phyloP scores from a whole-genome alignment of 352 stramenopile species.

The Thalassiosira exigua region DNA sequence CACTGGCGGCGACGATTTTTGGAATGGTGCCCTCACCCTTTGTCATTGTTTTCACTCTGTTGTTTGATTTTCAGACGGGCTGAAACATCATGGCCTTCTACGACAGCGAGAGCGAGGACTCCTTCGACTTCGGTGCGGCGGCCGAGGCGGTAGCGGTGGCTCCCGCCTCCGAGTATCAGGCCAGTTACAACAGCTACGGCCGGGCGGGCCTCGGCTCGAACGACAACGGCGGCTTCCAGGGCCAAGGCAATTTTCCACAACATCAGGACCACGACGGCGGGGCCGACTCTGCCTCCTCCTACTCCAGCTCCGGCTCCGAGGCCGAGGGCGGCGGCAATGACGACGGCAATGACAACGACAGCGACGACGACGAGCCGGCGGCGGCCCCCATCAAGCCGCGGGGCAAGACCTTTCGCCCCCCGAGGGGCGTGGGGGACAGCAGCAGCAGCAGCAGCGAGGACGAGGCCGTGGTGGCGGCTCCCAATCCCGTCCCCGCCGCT shows the following conservation, averaged over 20 bases:
- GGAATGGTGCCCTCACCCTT: background rate
- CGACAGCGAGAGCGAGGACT: constrained; percentile 37
- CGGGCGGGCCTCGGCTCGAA: constrained; percentile 27
- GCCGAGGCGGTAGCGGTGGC: background rate
- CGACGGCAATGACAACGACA: constrained; percentile 3
- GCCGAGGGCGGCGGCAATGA: constrained; percentile 27
- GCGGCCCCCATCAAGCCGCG: constrained; percentile 31
- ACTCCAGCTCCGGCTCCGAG: constrained; percentile 7
- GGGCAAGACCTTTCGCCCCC: constrained; percentile 53
- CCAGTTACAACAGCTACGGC: constrained; percentile 45
- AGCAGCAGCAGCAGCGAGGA: constrained; percentile 46
- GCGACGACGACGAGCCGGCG: background rate
- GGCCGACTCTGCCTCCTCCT: constrained; percentile 7
- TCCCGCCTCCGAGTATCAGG: constrained; percentile 14
- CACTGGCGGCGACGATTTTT: background rate
- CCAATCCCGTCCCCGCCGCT: background rate
- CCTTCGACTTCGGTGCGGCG: constrained; percentile 6
- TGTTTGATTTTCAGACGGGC: background rate
- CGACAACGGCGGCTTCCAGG: constrained; percentile 18
- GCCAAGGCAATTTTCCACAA: background rate
- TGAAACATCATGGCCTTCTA: constrained; percentile 18
- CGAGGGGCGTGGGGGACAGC: constrained; percentile 23
- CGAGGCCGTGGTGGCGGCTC: constrained; percentile 6
- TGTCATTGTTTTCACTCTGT: background rate
- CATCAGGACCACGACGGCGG: constrained; percentile 12